phyloP scores from a whole-genome alignment of 2,329 filamentous ascomycete species.

The Neocucurbitaria cava region DNA sequence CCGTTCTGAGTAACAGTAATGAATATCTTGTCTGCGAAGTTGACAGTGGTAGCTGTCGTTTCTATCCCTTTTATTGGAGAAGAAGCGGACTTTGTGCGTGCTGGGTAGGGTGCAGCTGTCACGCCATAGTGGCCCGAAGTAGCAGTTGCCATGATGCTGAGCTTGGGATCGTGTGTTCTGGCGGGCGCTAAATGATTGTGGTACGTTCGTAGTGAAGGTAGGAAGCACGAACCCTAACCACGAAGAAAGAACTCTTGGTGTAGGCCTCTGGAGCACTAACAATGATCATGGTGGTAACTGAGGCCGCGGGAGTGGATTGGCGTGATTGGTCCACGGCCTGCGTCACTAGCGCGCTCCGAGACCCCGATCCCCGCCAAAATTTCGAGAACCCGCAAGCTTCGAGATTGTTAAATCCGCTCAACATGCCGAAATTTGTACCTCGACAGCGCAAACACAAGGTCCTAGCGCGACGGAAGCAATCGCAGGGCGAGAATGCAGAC shows the following conservation, averaged over 20 bases:
- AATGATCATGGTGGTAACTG: too few species aligned
- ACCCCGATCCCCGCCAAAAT: constrained; percentile 44
- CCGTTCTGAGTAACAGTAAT: constrained; percentile 88
- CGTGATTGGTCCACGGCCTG: constrained; percentile 32
- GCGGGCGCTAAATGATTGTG: background rate
- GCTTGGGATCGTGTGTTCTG: background rate
- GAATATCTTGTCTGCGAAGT: constrained; percentile 89
- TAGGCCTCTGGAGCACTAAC: background rate
- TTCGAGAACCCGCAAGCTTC: constrained; percentile 25
- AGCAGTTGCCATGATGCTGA: constrained; percentile 17
- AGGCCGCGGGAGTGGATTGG: constrained; percentile 25
- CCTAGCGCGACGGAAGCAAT: constrained; percentile 67
- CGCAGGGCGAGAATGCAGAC: constrained; percentile 55
- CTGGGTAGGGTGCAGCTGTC: constrained; percentile 68
- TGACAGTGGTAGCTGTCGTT: constrained; percentile 75
- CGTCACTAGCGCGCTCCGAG: constrained; percentile 24
- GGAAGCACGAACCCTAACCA: background rate
- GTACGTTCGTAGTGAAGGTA: background rate
- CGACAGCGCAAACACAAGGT: constrained; percentile 68
- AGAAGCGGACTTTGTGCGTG: constrained; percentile 60
- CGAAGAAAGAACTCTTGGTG: background rate
- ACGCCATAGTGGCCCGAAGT: constrained; percentile 27
- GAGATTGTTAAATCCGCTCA: constrained; percentile 15
- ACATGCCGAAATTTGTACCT: constrained; percentile 54
- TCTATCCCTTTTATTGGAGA: constrained; percentile 70